Percentiles rank a stretch among this genome's conserved stretches.
Evolutionary conservation across 2,329 filamentous ascomycete genomes (phyloP).

Genomic region (Dactylellina cionopaga): DNA sequence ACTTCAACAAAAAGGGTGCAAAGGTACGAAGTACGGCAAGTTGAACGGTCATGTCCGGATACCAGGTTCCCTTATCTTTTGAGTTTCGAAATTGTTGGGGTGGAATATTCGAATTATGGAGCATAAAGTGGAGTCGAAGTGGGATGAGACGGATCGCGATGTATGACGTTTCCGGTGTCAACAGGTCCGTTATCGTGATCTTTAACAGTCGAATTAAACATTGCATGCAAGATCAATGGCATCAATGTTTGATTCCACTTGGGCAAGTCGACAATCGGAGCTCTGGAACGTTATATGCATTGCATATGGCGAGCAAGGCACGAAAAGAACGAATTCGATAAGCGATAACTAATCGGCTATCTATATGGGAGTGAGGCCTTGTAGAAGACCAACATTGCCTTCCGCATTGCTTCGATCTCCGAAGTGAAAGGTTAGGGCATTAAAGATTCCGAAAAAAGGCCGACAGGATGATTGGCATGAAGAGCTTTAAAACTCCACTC

Average conservation of each 20-base stretch:
- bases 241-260: background rate
- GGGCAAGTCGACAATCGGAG: background rate
- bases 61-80: background rate
- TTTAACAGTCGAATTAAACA: too few species aligned
- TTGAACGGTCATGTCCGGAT: conserved; percentile 17
- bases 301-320: background rate
- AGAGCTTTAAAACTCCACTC: background rate
- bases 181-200: too few species aligned
- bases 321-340: conserved; percentile 8
- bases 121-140: background rate
- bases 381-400: background rate
- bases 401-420: conserved; percentile 8
- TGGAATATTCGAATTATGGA: conserved; percentile 2
- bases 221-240: too few species aligned
- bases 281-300: background rate
- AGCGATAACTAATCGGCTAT: conserved; percentile 40
- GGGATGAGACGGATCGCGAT: background rate
- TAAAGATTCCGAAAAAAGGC: conserved; percentile 7
- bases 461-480: background rate
- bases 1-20: conserved; percentile 6
- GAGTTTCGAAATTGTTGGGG: conserved; percentile 19
- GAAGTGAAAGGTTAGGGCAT: background rate
- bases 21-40: background rate
- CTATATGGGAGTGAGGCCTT: background rate
- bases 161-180: too few species aligned